phyloP scores from a whole-genome alignment of 768 basidiomycete species.

The Tricholoma hemisulphureum region DNA sequence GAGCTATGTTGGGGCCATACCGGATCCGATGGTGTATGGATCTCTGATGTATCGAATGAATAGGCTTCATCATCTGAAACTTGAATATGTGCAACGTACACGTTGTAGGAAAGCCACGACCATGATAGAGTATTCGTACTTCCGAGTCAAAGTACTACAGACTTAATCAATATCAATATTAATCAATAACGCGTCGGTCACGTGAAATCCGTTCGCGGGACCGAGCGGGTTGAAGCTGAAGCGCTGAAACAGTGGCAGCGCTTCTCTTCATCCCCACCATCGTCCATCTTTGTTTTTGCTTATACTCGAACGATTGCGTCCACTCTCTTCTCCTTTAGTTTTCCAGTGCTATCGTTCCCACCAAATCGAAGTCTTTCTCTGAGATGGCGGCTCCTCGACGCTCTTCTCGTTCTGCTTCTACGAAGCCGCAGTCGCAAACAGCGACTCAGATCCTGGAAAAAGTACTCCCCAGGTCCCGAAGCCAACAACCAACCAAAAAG shows the following conservation, averaged over 20 bases:
- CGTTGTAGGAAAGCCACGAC: too few relatives aligned
- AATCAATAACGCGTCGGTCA: constrained; percentile 42
- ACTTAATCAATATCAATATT: constrained; percentile 20
- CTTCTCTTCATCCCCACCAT: constrained; percentile 14
- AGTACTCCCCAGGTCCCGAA: constrained; percentile 31
- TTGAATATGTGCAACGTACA: neutral
- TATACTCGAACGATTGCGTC: neutral
- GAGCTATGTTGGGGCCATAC: constrained; percentile 4
- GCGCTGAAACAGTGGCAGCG: neutral
- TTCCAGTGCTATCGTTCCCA: neutral
- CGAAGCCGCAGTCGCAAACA: constrained; percentile 41
- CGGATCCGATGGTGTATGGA: constrained; percentile 9
- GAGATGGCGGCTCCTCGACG: constrained; percentile 49
- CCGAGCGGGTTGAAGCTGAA: constrained; percentile 9
- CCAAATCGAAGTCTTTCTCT: neutral
- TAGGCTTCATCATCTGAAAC: neutral
- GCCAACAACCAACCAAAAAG: constrained; percentile 38
- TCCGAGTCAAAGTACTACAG: too few relatives aligned
- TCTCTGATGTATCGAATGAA: constrained; percentile 1
- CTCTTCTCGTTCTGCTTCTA: constrained; percentile 51
- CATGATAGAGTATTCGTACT: too few relatives aligned
- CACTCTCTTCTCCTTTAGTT: constrained; percentile 3
- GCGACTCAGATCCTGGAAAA: constrained; percentile 31
- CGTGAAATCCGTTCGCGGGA: constrained; percentile 25
- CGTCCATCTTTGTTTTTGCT: constrained; percentile 1